Evolutionary conservation across 179 eudicot genomes (phyloP).

Genomic region (Silene noctiflora): DNA sequence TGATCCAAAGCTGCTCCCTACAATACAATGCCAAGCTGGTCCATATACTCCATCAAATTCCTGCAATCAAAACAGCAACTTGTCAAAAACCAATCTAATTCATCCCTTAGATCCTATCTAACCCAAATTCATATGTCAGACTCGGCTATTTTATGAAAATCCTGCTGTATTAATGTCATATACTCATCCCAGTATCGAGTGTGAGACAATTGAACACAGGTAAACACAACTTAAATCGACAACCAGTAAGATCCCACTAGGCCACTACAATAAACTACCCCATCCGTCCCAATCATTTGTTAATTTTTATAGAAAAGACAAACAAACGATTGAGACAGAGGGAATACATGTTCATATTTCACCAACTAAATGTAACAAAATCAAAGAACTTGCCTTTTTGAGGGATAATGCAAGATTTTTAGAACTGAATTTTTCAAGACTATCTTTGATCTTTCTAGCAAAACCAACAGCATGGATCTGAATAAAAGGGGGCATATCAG

Average conservation of each 20-base stretch:
- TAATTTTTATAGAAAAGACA: too few species aligned
- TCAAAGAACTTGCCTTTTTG: too few species aligned
- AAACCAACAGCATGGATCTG: conserved; percentile 88
- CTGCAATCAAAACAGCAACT: conserved; percentile 36
- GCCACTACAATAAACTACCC: not conserved
- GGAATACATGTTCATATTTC: too few species aligned
- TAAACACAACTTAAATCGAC: too few species aligned
- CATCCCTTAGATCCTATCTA: not conserved
- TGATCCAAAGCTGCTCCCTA: conserved; percentile 89
- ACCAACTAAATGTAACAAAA: too few species aligned
- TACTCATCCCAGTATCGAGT: not conserved
- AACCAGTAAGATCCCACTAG: not conserved
- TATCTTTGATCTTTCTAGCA: conserved; percentile 83
- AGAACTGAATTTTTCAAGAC: conserved; percentile 86
- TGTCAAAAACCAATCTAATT: not conserved
- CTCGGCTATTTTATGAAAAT: not conserved
- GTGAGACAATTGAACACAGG: too few species aligned
- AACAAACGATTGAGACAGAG: too few species aligned
- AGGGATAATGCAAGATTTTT: conserved; percentile 74
- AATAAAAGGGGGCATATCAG: conserved; percentile 87
- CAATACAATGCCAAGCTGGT: conserved; percentile 97
- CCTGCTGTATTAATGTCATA: not conserved
- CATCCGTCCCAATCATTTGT: not conserved
- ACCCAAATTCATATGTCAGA: too few species aligned
- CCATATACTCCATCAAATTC: conserved; percentile 97